Base-by-base conservation (phyloP, 176 grass and related monocot species). In the Melocanna baccifera region DNA sequence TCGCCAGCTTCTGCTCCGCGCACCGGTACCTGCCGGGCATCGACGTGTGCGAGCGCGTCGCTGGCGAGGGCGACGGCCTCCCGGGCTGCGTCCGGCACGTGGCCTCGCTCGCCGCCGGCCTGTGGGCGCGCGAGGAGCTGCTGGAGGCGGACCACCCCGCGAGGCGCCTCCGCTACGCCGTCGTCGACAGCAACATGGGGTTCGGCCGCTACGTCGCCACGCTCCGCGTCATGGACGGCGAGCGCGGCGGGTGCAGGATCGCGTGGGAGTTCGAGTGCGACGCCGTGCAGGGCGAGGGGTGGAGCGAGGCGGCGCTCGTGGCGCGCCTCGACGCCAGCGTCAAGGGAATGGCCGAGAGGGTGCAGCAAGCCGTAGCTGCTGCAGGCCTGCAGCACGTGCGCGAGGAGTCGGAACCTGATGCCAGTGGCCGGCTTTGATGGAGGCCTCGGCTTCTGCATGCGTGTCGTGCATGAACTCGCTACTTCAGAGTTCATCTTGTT, bases 221-320 rank as follows among this genome's bases (percentile, higher is more conserved):
- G 46, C 81, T 94, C 45, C 84, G 69, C 67, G 86, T 88, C 75
- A 66, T 80, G 30, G 78, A 25, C 43, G n/a, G 29, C 16, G 66
- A 4, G 1, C 62, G 50, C 55, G 82, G 58, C 55, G 84, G 89
- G 61, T 91, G 89, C 80, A 12, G 76, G 39, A 80, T 94, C 30
- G 81, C 84, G 80, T 94, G 89, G 92, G 78, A 71, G 76, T 91
- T 91, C 71, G 86, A 87, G 20, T 88, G 83, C 53, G 92, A 91
- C 22, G 79, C 92, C 46, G 78, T 81, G 39, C 10, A 11, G n/a
- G 15, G 15, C 9, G 69, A 73, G 4, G 87, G 89, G 50, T 91
- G 79, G 84, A 91, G 69, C 57, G 69, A 75, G 69, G 89, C 88
- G 55, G 55, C 64, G 30, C 57, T 94, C 62, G 34, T 73, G 34